A percentile compares a stretch with the other conserved stretches of the same genome.
phyloP scores from a whole-genome alignment of 2,329 filamentous ascomycete species.

The Alternaria sp. region DNA sequence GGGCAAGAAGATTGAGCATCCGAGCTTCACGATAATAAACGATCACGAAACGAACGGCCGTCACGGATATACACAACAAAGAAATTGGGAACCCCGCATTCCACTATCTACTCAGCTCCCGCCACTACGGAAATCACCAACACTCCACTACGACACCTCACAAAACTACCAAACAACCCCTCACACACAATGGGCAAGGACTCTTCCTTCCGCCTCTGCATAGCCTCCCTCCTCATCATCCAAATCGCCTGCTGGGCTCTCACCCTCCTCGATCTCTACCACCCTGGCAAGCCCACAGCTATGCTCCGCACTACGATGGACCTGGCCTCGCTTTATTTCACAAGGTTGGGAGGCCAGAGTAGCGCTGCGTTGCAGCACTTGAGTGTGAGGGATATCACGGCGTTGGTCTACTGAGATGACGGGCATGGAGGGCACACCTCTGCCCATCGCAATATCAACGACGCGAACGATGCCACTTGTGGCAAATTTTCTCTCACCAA shows the following conservation, averaged over 20 bases:
- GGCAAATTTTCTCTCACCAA: no score
- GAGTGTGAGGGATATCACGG: slow-evolving; percentile 24
- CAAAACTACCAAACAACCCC: neutral
- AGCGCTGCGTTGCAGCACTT: slow-evolving; percentile 17
- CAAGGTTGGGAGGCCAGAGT: slow-evolving; percentile 9
- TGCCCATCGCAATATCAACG: no score
- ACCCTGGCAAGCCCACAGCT: slow-evolving; percentile 34
- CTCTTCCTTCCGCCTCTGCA: slow-evolving; percentile 35
- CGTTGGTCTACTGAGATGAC: slow-evolving; percentile 1
- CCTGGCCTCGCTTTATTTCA: slow-evolving; percentile 10
- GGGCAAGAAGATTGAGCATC: neutral
- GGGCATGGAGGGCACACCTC: no score
- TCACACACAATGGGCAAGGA: slow-evolving; percentile 31
- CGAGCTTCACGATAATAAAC: neutral
- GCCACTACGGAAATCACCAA: neutral
- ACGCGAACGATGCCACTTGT: no score
- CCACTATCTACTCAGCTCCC: neutral
- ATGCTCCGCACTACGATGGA: slow-evolving; percentile 30
- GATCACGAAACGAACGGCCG: neutral
- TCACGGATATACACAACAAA: neutral
- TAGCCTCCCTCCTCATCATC: slow-evolving; percentile 38
- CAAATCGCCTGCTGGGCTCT: slow-evolving; percentile 41
- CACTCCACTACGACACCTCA: neutral
- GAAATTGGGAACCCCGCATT: neutral
- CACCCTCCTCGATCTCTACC: slow-evolving; percentile 39